Evolutionary conservation across 345 rosid genomes (phyloP), one percentile per base, ranked within the genome.

Genomic region (thale cress (Arabidopsis thaliana)): DNA sequence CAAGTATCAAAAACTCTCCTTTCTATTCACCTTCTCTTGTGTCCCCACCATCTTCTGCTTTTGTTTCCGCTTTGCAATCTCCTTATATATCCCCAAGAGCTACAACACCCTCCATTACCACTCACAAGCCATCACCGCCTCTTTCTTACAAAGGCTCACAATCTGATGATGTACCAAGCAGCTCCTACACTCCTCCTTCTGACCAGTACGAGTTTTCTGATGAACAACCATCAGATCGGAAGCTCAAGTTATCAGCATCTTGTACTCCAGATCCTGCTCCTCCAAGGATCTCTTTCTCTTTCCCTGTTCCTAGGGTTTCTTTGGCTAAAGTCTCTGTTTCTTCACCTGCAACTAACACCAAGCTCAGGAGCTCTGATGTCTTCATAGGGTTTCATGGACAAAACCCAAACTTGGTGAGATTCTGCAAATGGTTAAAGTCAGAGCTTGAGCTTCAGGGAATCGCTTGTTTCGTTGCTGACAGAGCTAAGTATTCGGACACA

Each of bases 31-130:
- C 96, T 28, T 88, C 87, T 65, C 87, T 88, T 45, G 82, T 86
- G 75, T 93, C 96, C 50, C 98, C 96, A 37, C 90, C 98, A 28
- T 93, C 98, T 44, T 93, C 97, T 9, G 97, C 96, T 69, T 91
- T 93, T 74, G 96, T 91, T 73, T 93, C 98, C 7, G 96, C 98
- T 75, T 72, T 93, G 33, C 96, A 91, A 77, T 93, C 98, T 23
- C 98, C 98, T 2, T 93, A 91, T 78, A 89, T 93, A 67, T 91
- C 98, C 50, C 98, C 98, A 14, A 84, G 96, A 75, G 95, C 91
- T 78, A 65, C 71, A 53, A 65, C 36, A 63, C 71, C 63, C 20
- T 16, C 20, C 20, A 59, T 25, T 45, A 36, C 87, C 28, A 79
- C 79, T 62, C 80, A 82, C 36, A 76, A 78, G 33, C 78, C 69